Evolutionary conservation across 139 green algal species (phyloP).

Genomic region (Tetraselmis striata): DNA sequence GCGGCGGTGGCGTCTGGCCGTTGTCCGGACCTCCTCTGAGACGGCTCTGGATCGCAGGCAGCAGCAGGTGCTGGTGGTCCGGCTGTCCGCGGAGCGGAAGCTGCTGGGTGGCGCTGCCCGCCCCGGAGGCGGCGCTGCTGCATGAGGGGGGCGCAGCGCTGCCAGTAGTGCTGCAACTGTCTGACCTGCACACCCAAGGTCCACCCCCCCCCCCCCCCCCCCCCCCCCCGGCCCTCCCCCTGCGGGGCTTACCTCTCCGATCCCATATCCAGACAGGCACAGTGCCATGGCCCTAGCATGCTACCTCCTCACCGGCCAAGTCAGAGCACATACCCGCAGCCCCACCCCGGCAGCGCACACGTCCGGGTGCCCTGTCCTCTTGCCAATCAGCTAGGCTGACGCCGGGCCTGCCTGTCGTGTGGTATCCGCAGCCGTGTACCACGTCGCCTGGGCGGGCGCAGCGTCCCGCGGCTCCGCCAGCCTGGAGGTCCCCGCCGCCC

Average conservation of each 20-base stretch:
- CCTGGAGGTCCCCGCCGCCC: slow-evolving; percentile 35
- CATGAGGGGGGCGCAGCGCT: slow-evolving; percentile 1
- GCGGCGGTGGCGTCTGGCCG: too few relatives aligned
- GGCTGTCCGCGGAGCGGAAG: slow-evolving; percentile 27
- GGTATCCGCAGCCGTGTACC: slow-evolving; percentile 11
- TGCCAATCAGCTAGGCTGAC: too few relatives aligned
- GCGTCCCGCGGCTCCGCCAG: slow-evolving; percentile 7
- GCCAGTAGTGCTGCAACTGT: slow-evolving; percentile 31
- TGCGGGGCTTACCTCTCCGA: neutral
- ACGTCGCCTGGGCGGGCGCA: slow-evolving; percentile 39
- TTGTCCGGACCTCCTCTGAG: too few relatives aligned
- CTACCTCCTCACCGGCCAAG: too few relatives aligned
- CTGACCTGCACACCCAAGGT: neutral
- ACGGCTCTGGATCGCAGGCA: neutral
- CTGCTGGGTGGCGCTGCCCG: slow-evolving; percentile 45
- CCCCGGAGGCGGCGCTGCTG: slow-evolving; percentile 19
- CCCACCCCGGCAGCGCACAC: too few relatives aligned
- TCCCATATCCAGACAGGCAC: too few relatives aligned
- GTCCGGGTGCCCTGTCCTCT: too few relatives aligned
- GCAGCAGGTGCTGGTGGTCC: slow-evolving; percentile 16
- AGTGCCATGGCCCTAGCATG: too few relatives aligned
- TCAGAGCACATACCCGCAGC: too few relatives aligned
- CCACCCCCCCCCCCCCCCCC: too few relatives aligned
- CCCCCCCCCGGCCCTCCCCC: neutral
- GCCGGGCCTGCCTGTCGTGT: too few relatives aligned